Evolutionary conservation across 345 rosid genomes (phyloP).

Genomic region (Crucihimalaya himalaica): DNA sequence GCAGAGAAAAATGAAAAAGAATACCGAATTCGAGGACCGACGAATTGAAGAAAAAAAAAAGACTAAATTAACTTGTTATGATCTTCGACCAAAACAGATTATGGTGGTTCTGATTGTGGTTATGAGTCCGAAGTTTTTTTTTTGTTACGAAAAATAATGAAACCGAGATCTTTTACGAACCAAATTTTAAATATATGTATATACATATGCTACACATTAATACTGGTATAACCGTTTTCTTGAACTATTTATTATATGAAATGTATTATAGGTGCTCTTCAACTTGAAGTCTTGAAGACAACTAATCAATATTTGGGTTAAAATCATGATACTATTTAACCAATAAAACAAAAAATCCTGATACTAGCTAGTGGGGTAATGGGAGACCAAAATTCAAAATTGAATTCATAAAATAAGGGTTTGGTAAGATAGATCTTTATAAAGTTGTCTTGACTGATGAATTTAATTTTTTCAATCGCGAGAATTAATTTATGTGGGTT

Average conservation of each 20-base stretch:
- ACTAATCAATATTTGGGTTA: not conserved
- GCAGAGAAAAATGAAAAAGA: no score
- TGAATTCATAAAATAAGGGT: not conserved
- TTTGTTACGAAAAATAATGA: not conserved
- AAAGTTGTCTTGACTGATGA: constrained; percentile 10
- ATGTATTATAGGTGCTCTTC: not conserved
- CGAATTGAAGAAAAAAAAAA: no score
- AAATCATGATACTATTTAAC: not conserved
- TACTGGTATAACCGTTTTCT: not conserved
- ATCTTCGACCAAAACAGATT: no score
- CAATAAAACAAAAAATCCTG: not conserved
- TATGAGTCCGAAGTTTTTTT: not conserved
- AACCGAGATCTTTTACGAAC: not conserved
- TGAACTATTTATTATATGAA: not conserved
- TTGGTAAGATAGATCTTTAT: constrained; percentile 1
- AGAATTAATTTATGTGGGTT: not conserved
- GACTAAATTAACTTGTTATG: no score
- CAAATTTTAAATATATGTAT: not conserved
- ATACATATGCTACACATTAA: not conserved
- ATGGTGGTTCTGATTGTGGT: not conserved
- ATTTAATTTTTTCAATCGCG: not conserved
- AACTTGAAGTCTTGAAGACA: constrained; percentile 1
- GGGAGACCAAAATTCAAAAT: not conserved
- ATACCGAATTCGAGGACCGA: no score
- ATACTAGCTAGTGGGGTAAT: constrained; percentile 6